Base-by-base conservation (phyloP, 2,329 filamentous ascomycete species). In the Cladophialophora yegresii region DNA sequence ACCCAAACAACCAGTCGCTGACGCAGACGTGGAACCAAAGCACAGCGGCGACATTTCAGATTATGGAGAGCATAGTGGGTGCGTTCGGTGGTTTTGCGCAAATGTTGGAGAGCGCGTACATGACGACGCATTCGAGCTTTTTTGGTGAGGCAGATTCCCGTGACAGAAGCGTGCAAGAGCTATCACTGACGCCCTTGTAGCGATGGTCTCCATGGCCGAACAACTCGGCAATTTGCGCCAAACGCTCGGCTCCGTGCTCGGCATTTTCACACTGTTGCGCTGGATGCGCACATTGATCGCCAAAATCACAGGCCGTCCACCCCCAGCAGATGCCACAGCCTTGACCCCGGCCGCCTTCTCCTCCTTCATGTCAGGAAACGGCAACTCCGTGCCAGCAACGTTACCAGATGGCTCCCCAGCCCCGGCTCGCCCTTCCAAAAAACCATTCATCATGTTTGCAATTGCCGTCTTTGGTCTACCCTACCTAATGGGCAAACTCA, bases 71-170 rank as follows among this genome's bases (percentile, higher is more conserved):
- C 71, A 90, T 99, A 63, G 95, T 99, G 13, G 91, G 92, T 26
- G 93, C 95, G 2, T 99, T 99, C 81, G 93, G 93, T 22, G 95
- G 96, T 0, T 98, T 99, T 75, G 92, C 96, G 12, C 95, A 99
- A 81, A 99, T 99, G 95, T 84, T 99, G 30, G 95, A 99, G 80
- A 98, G 95, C 81, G 98, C 95, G 10, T 99, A 97, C 73, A 99
- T 99, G 96, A 95, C 96, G 32, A 99, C 95, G 0, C 95, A 99
- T 78, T 97, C 93, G 5, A 96, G 92, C 60, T 99, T 99, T 78
- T 99, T 98, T 74, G 93, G 92, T 96, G 85, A 73, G 89, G 79
- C 10, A 57, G 16, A 26, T 23, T 20, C 2, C 53, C 2, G 16
- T 23, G 13, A 12, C 30, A 56, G 60, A 47, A 69, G 65, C 68